Percentiles rank a stretch among this genome's conserved stretches.
Conservation (phyloP, 441 rosid species). For the Pelargonium citronellum region DNA sequence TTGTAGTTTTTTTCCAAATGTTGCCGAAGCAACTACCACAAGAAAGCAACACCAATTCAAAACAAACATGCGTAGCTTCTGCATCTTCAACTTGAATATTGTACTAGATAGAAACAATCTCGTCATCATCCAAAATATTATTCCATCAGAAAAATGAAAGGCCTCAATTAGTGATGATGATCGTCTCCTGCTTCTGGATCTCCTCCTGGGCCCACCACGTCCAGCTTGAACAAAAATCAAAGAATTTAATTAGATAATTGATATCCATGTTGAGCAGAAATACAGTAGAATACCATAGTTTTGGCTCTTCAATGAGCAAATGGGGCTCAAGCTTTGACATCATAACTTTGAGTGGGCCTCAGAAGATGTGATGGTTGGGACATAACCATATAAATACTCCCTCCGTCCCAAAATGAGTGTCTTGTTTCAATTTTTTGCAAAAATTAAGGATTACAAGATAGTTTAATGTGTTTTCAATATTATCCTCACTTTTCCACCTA, state of each 20-base stretch:
- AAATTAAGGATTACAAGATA: too few relatives aligned
- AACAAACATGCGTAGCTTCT: conserved; percentile 23
- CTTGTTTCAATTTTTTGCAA: too few relatives aligned
- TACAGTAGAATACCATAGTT: too few relatives aligned
- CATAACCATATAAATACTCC: too few relatives aligned
- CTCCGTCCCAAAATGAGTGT: too few relatives aligned
- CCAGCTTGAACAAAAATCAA: conserved; percentile 49
- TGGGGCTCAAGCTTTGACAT: too few relatives aligned
- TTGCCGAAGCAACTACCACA: conserved; percentile 32
- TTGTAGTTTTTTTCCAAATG: conserved; percentile 20
- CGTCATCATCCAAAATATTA: conserved; percentile 32
- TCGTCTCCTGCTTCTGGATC: conserved; percentile 78
- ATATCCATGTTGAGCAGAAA: too few relatives aligned
- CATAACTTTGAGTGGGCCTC: too few relatives aligned
- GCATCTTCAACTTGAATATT: conserved; percentile 24
- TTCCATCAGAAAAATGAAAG: conserved; percentile 30
- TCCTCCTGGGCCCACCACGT: conserved; percentile 95
- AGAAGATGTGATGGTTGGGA: too few relatives aligned
- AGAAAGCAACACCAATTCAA: conserved; percentile 29
- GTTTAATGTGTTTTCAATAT: too few relatives aligned
- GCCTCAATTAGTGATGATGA: conserved; percentile 40
- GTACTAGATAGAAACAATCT: conserved; percentile 33
- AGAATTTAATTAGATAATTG: background rate
- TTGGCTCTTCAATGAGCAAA: too few relatives aligned
- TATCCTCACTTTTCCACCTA: too few relatives aligned